Evolutionary conservation across 1,139 yeast genomes (phyloP).

Genomic region (Kurtzmaniella quercitrusa): DNA sequence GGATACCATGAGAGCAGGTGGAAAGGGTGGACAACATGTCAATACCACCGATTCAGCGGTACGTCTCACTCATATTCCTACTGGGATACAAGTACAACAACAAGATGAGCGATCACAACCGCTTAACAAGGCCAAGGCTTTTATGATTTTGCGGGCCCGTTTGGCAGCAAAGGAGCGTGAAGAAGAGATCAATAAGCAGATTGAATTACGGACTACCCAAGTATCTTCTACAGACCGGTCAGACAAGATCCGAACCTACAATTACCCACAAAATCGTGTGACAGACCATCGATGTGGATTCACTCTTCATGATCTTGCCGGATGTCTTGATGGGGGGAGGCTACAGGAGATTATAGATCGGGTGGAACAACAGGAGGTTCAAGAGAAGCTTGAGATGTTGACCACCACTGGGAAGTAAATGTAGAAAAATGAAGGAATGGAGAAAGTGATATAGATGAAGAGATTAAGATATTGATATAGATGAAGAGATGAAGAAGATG

Average conservation of each 20-base stretch:
- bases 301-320: conserved; percentile 74
- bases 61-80: conserved; percentile 84
- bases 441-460: background rate
- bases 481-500: too few relatives aligned
- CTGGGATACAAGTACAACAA: conserved; percentile 84
- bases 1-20: conserved; percentile 95
- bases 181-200: conserved; percentile 61
- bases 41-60: conserved; percentile 98
- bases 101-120: conserved; percentile 97
- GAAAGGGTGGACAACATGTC: conserved; percentile 98
- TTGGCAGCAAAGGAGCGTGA: conserved; percentile 77
- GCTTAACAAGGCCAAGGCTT: conserved; percentile 91
- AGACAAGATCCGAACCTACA: conserved; percentile 91
- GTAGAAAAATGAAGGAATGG: too few relatives aligned
- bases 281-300: conserved; percentile 91
- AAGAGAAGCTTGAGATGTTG: conserved; percentile 19
- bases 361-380: conserved; percentile 25
- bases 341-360: conserved; percentile 53
- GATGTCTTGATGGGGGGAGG: conserved; percentile 69
- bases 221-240: conserved; percentile 87
- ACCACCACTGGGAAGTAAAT: background rate
- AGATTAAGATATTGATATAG: too few relatives aligned
- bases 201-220: conserved; percentile 70
- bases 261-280: conserved; percentile 85
- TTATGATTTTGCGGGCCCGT: conserved; percentile 73